phyloP scores from a whole-genome alignment of 345 rosid species.

The Arabis alpina region DNA sequence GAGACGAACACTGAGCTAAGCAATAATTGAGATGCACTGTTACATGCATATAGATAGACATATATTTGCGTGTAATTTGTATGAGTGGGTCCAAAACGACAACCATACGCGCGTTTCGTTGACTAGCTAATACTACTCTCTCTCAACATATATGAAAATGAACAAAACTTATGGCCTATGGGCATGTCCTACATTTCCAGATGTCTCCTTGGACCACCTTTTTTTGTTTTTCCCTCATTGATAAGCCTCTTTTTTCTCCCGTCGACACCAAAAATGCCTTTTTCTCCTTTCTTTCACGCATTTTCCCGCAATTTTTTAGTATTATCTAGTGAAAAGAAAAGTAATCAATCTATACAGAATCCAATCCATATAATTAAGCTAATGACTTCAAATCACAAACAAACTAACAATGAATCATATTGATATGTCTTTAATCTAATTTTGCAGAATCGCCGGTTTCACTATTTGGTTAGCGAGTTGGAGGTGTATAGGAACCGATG shows the following conservation, averaged over 20 bases:
- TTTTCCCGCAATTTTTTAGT: not conserved
- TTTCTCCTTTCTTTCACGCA: conserved; percentile 2
- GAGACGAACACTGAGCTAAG: conserved; percentile 1
- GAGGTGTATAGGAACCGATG: too few relatives aligned
- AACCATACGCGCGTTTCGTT: conserved; percentile 41
- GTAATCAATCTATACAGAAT: not conserved
- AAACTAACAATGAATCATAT: not conserved
- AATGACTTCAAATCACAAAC: not conserved
- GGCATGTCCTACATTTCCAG: conserved; percentile 34
- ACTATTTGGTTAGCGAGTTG: too few relatives aligned
- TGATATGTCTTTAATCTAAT: too few relatives aligned
- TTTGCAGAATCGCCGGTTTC: too few relatives aligned
- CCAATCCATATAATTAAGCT: not conserved
- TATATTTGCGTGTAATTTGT: conserved; percentile 27
- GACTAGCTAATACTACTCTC: conserved; percentile 33
- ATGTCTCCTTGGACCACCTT: conserved; percentile 38
- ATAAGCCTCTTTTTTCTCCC: conserved; percentile 12
- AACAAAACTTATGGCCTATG: conserved; percentile 17
- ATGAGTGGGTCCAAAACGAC: conserved; percentile 40
- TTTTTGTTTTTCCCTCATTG: not conserved
- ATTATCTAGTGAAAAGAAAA: not conserved
- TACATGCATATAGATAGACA: conserved; percentile 26
- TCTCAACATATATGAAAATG: not conserved
- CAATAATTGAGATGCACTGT: conserved; percentile 39
- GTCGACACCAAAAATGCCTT: conserved; percentile 39